Base-by-base conservation (phyloP, 345 rosid genomes). In the Hibiscus syriacus region DNA sequence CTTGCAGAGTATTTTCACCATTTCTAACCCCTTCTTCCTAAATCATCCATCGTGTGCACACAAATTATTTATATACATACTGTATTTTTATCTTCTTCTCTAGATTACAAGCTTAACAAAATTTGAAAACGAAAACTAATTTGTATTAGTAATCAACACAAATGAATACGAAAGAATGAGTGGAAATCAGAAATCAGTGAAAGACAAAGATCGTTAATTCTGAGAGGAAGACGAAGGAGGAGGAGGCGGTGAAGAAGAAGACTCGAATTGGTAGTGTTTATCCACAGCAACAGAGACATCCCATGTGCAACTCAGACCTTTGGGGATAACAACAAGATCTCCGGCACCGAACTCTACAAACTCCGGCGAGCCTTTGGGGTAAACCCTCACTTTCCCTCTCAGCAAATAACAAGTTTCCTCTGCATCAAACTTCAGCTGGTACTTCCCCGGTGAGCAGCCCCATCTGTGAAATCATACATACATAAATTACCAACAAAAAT, bases 401-500 rank as follows among this genome's bases (percentile, higher is more conserved):
- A 92, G 53, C 73, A 92, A 46, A 71, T 87, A 90, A 45, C 92
- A 92, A 19, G 90, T 87, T 86, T 92, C 96, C 73, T 92, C 91
- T 56, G 96, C 96, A 57, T 87, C 98, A 59, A 83, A 92, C 73
- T 79, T 87, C 41, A 92, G 81, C 79, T 86, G 90, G 70, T 85
- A 90, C 34, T 81, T 92, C 65, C 96, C 98, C 6, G 92, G 94
- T 16, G 92, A 83, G 75, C 96, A 92, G n/a, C 90, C 98, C 98
- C 96, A 92, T 79, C 98, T 90, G 23, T 52, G n/a, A n/a, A n/a
- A n/a, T n/a, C n/a, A n/a, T n/a, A n/a, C n/a, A n/a, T n/a, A n/a
- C n/a, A n/a, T n/a, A n/a, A n/a, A n/a, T n/a, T n/a, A n/a, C n/a
- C n/a, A n/a, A n/a, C n/a, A n/a, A n/a, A n/a, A n/a, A n/a, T n/a